phyloP scores from a whole-genome alignment of 768 basidiomycete species.

The Gymnopilus junonius region DNA sequence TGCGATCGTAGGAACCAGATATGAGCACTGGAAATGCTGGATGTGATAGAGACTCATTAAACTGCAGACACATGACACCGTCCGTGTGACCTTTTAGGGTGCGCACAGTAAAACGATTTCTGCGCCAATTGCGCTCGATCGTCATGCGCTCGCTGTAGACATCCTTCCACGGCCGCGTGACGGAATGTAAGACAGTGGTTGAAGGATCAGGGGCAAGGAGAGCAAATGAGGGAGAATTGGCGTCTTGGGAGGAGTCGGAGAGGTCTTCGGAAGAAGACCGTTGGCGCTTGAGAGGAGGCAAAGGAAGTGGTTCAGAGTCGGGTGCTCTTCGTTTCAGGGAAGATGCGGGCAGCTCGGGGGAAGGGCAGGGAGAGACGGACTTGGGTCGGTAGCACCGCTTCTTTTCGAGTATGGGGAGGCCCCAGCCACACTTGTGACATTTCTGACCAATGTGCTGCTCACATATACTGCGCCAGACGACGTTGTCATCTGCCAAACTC shows the following conservation, averaged over 20 bases:
- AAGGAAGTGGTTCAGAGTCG: constrained; percentile 23
- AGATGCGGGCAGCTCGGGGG: constrained; percentile 21
- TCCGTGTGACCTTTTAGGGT: constrained; percentile 93
- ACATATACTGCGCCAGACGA: constrained; percentile 95
- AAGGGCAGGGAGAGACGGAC: constrained; percentile 42
- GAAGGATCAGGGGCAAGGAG: constrained; percentile 38
- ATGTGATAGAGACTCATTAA: constrained; percentile 81
- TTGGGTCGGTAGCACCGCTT: constrained; percentile 51
- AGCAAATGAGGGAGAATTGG: constrained; percentile 20
- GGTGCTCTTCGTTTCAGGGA: constrained; percentile 38
- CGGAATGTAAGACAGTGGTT: constrained; percentile 31
- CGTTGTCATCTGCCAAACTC: constrained; percentile 89
- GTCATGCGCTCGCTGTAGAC: constrained; percentile 98
- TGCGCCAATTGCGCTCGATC: constrained; percentile 96
- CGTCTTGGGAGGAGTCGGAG: constrained; percentile 10
- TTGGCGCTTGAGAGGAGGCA: constrained; percentile 57
- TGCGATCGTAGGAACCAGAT: constrained; percentile 97
- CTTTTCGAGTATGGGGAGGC: constrained; percentile 87
- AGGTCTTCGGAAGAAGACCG: constrained; percentile 31
- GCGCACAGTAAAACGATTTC: constrained; percentile 84
- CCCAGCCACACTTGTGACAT: constrained; percentile 97
- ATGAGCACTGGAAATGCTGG: constrained; percentile 93
- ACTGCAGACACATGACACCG: constrained; percentile 97
- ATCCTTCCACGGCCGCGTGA: constrained; percentile 95
- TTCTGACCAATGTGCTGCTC: constrained; percentile 98